Percentiles rank a stretch among this genome's conserved stretches.
Conservation (phyloP, 2,329 filamentous ascomycete species). For the Sporothrix curviconia region DNA sequence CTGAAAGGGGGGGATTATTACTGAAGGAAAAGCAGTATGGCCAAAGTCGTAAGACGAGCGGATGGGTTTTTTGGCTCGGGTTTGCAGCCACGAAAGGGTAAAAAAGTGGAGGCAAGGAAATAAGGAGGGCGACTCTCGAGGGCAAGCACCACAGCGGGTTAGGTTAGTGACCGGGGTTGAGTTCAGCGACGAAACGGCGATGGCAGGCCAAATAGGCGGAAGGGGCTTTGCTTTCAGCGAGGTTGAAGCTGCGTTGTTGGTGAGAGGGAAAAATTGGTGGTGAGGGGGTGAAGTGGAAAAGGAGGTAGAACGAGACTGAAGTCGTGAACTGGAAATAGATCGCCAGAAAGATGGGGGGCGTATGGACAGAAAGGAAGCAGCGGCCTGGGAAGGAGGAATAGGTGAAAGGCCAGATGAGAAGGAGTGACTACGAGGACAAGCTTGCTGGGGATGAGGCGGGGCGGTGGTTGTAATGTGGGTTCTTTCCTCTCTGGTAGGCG, state of each 20-base stretch:
- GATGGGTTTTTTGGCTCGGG: conserved; percentile 3
- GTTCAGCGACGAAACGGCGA: conserved; percentile 3
- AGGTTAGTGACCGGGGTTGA: background rate
- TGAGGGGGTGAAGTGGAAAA: background rate
- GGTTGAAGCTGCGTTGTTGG: background rate
- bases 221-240: background rate
- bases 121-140: conserved; percentile 8
- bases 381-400: too few species aligned
- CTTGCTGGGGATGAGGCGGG: background rate
- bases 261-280: background rate
- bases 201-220: background rate
- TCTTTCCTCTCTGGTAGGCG: conserved; percentile 5
- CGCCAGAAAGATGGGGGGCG: too few species aligned
- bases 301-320: too few species aligned
- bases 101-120: conserved; percentile 12
- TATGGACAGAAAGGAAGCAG: background rate
- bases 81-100: conserved; percentile 3
- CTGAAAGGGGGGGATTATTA: conserved; percentile 2
- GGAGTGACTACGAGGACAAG: background rate
- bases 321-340: too few species aligned
- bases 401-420: background rate
- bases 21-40: conserved; percentile 9
- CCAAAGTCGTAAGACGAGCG: conserved; percentile 11
- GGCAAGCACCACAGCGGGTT: conserved; percentile 1
- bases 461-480: background rate